Evolutionary conservation across 441 rosid species (phyloP).

Genomic region (Pelargonium fulgidum): DNA sequence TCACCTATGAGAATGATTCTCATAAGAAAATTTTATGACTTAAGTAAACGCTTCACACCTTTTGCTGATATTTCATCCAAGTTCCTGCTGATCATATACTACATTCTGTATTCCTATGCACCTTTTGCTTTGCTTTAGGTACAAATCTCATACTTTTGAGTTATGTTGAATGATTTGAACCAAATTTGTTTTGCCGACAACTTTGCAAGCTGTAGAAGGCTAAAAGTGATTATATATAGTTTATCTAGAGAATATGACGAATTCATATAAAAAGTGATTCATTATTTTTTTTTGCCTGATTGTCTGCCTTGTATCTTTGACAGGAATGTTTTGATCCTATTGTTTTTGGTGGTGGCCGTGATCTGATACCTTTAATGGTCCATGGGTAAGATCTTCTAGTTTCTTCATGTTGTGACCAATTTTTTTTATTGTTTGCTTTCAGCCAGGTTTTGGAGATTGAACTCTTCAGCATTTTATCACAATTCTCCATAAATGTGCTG

Average conservation of each 20-base stretch:
- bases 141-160: background rate
- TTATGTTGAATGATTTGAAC: slow-evolving; percentile 3
- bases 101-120: background rate
- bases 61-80: background rate
- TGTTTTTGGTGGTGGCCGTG: slow-evolving; percentile 62
- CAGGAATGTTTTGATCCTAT: slow-evolving; percentile 99
- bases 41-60: background rate
- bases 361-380: slow-evolving; percentile 93
- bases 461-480: background rate
- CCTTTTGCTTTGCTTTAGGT: background rate
- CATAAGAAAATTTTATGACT: background rate
- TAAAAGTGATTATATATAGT: background rate
- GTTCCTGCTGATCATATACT: background rate
- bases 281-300: background rate
- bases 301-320: slow-evolving; percentile 19
- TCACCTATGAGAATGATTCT: background rate
- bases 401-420: background rate
- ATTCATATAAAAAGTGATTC: background rate
- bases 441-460: background rate
- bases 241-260: background rate
- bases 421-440: background rate
- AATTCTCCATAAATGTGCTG: background rate
- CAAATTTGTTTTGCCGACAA: background rate
- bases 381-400: slow-evolving; percentile 53
- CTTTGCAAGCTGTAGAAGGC: background rate